phyloP scores from a whole-genome alignment of 768 basidiomycete species.

The Wakefieldia striispora region DNA sequence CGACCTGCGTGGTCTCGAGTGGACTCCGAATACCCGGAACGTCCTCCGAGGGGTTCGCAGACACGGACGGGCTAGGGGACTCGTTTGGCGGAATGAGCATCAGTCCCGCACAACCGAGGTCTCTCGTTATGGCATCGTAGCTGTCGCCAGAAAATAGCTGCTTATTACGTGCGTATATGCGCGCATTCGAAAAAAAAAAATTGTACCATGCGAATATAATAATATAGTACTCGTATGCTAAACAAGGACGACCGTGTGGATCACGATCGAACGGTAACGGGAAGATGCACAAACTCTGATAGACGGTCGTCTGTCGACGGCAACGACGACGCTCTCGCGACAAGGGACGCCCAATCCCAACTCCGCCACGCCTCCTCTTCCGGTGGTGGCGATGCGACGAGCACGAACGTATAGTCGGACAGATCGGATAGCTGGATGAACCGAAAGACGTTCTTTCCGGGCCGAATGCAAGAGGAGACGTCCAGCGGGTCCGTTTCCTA shows the following conservation, averaged over 20 bases:
- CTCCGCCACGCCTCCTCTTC: slow-evolving; percentile 22
- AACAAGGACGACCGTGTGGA: not conserved
- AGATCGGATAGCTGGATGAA: slow-evolving; percentile 49
- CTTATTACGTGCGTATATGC: not conserved
- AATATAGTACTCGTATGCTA: not conserved
- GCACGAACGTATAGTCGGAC: slow-evolving; percentile 42
- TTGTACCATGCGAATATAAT: not conserved
- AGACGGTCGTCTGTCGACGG: slow-evolving; percentile 1
- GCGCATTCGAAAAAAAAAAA: not conserved
- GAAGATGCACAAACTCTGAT: slow-evolving; percentile 20
- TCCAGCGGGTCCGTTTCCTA: slow-evolving; percentile 36
- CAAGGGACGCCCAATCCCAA: slow-evolving; percentile 23
- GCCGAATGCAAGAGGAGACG: slow-evolving; percentile 39
- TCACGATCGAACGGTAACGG: slow-evolving; percentile 21
- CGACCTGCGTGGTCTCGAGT: slow-evolving; percentile 1
- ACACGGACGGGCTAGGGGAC: slow-evolving; percentile 56
- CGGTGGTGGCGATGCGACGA: slow-evolving; percentile 36
- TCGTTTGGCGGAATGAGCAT: slow-evolving; percentile 85
- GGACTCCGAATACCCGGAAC: slow-evolving; percentile 24
- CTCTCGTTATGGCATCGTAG: slow-evolving; percentile 15
- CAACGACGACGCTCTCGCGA: not conserved
- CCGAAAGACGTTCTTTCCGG: slow-evolving; percentile 47
- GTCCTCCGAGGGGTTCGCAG: slow-evolving; percentile 23
- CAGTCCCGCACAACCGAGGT: slow-evolving; percentile 51
- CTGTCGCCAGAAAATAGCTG: not conserved